phyloP scores from a whole-genome alignment of 495 filamentous ascomycete genomes.

The Penicillium pulvis region DNA sequence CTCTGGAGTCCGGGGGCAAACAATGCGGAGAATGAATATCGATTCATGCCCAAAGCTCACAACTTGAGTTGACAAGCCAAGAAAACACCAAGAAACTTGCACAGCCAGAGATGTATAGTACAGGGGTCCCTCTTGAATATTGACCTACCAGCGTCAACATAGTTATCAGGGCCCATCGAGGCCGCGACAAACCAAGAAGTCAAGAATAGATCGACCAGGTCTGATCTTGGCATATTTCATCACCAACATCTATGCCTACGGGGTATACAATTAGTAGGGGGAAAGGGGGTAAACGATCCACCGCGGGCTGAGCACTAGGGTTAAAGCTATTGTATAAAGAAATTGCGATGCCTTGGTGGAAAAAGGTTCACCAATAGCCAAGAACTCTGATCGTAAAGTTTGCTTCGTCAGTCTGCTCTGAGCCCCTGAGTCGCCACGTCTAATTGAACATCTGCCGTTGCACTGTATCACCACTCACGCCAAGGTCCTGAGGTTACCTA shows the following conservation, averaged over 20 bases:
- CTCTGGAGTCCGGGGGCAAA: background rate
- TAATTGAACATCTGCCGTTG: background rate
- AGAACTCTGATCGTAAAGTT: conserved; percentile 7
- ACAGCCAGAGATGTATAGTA: conserved; percentile 1
- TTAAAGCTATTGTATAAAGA: conserved; percentile 11
- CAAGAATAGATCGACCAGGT: conserved; percentile 19
- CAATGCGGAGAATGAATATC: background rate
- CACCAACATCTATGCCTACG: too few species aligned
- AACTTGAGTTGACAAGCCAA: conserved; percentile 15
- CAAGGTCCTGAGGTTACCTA: background rate
- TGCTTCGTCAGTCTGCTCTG: background rate
- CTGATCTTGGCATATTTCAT: conserved; percentile 15
- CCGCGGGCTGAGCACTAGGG: conserved; percentile 16
- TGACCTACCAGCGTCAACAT: conserved; percentile 24
- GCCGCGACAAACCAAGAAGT: conserved; percentile 13
- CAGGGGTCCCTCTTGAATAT: conserved; percentile 3
- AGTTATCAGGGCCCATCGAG: conserved; percentile 22
- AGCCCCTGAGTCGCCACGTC: background rate
- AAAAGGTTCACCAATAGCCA: conserved; percentile 21
- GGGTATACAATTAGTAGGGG: background rate
- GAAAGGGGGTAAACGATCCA: conserved; percentile 11
- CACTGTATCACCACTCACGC: background rate
- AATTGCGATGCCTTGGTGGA: conserved; percentile 27
- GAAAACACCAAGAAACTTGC: conserved; percentile 21
- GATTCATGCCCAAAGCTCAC: background rate